phyloP scores from a whole-genome alignment of 2,329 filamentous ascomycete species.

The Colletotrichum karsti region DNA sequence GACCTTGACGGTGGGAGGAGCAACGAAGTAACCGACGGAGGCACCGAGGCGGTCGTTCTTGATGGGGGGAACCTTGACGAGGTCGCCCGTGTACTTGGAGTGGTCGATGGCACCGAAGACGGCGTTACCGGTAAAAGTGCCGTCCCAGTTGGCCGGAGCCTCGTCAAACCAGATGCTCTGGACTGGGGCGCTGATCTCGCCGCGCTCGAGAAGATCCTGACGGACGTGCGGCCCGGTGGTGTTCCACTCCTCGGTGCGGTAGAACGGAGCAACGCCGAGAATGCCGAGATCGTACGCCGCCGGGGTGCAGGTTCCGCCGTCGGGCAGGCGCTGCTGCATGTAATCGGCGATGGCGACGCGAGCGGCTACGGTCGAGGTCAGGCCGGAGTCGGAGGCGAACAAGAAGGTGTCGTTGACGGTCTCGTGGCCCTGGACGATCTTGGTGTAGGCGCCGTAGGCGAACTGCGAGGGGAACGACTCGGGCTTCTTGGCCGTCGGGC shows the following conservation, averaged over 20 bases:
- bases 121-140: conserved; percentile 20
- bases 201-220: conserved; percentile 17
- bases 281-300: conserved; percentile 16
- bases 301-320: conserved; percentile 10
- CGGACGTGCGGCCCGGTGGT: conserved; percentile 19
- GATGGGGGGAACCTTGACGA: conserved; percentile 3
- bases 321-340: conserved; percentile 14
- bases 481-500: conserved; percentile 9
- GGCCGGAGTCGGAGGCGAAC: conserved; percentile 6
- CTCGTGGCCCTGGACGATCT: conserved; percentile 6
- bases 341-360: conserved; percentile 7
- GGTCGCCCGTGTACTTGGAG: conserved; percentile 11
- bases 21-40: conserved; percentile 14
- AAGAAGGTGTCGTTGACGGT: conserved; percentile 17
- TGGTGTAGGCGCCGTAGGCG: conserved; percentile 20
- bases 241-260: conserved; percentile 16
- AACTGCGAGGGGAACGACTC: conserved; percentile 3
- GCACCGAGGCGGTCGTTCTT: conserved; percentile 16
- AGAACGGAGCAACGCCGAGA: conserved; percentile 14
- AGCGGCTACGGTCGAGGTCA: background rate
- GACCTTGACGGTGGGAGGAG: conserved; percentile 8
- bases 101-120: conserved; percentile 16
- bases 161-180: conserved; percentile 26
- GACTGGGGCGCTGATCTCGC: conserved; percentile 15
- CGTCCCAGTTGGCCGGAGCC: conserved; percentile 9